Percentiles rank a stretch among this genome's conserved stretches.
phyloP scores from a whole-genome alignment of 116 monocot species.

The Trichopus zeylanicus region DNA sequence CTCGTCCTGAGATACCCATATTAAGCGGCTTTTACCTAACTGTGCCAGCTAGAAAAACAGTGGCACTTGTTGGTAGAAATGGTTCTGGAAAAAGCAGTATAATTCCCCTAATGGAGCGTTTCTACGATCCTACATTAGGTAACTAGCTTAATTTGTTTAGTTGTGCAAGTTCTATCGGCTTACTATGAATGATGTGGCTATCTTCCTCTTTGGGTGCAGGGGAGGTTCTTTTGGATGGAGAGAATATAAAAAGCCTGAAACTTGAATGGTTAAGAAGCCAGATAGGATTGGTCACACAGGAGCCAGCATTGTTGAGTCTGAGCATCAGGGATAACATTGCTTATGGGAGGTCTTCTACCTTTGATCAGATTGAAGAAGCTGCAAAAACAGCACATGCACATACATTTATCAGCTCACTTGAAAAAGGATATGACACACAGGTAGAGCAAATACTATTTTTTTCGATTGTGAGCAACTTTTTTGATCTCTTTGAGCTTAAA shows the following conservation, averaged over 20 bases:
- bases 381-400: conserved; percentile 98
- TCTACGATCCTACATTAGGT: conserved; percentile 99
- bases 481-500: background rate
- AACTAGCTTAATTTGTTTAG: background rate
- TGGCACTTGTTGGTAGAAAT: conserved; percentile 98
- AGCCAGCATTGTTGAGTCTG: conserved; percentile 88
- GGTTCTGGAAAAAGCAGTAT: conserved; percentile 99
- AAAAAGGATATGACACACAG: conserved; percentile 91
- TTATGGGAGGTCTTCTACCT: conserved; percentile 81
- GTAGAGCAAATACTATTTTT: conserved; percentile 20
- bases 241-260: conserved; percentile 88
- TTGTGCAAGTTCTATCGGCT: background rate
- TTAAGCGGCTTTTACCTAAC: conserved; percentile 93
- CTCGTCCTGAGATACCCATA: conserved; percentile 97
- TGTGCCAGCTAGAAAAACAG: conserved; percentile 96
- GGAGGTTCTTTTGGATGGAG: conserved; percentile 96
- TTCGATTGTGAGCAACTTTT: background rate
- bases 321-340: conserved; percentile 97
- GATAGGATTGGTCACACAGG: conserved; percentile 97
- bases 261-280: conserved; percentile 97
- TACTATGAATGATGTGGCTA: conserved; percentile 5
- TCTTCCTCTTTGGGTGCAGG: conserved; percentile 37
- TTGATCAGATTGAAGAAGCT: conserved; percentile 97
- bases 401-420: conserved; percentile 78
- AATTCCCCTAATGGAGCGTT: conserved; percentile 99